Base-by-base conservation (phyloP, 225 moss, liverwort and hornwort species). In the Lunularia cruciata region DNA sequence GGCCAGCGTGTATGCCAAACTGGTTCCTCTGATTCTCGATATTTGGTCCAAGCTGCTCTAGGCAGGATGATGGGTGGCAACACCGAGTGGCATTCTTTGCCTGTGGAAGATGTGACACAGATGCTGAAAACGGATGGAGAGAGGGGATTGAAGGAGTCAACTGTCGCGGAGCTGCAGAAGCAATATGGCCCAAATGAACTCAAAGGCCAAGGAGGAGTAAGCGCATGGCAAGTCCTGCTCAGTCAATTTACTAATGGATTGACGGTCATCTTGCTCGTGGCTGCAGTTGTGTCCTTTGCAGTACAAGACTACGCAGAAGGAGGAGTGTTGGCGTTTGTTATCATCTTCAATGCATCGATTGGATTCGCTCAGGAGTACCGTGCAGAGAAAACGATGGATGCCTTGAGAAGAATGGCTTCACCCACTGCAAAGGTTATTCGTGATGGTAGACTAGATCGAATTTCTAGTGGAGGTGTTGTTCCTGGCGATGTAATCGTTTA, bases 381-480 rank as follows among this genome's bases (percentile, higher is more conserved):
- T 8, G 84, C 81, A 26, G 81, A 84, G 68, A 84, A 77, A 60
- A 84, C 75, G 31, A 81, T 84, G 77, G 84, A 84, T 59, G 84
- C 77, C 9, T 52, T 84, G 26, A 76, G 84, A 6, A 84, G 74
- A 48, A 84, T 84, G 77, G 81, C 81, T 36, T 84, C 77, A 20
- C 84, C 84, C 26, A 76, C 84, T 0, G 84, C 84, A 22, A 81
- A 77, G 28, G 72, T 78, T 18, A 70, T 84, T 28, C 81, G 81
- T 20, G 81, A 81, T 16, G 81, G 33, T 65, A n/a, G 19, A 1
- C 52, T n/a, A 4, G 19, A n/a, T 20, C 14, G 52, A 25, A 52
- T 52, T 20, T 4, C 84, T 2, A 84, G 84, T 36, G 58, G 72
- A 23, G 77, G 74, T 0, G 75, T 54, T 13, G 84, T 84, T 11